Percentiles rank a stretch among this genome's conserved stretches.
Evolutionary conservation across 2,329 filamentous ascomycete species (phyloP).

Genomic region (Didymella exigua): DNA sequence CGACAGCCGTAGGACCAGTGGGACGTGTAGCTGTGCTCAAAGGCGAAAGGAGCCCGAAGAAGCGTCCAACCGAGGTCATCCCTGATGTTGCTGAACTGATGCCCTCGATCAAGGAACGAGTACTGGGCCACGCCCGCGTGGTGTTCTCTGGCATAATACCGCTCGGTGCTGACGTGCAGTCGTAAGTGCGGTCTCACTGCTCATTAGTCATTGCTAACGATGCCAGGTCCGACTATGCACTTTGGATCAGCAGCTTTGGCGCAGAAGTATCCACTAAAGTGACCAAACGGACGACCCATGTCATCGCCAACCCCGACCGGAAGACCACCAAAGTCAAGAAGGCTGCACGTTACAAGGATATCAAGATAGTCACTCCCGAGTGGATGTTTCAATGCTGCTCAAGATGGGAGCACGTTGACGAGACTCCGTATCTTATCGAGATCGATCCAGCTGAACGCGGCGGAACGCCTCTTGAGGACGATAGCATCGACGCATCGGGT

Average conservation of each 20-base stretch:
- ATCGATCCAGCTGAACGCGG: slow-evolving; percentile 69
- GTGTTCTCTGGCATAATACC: slow-evolving; percentile 92
- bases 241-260: slow-evolving; percentile 87
- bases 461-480: slow-evolving; percentile 47
- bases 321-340: slow-evolving; percentile 91
- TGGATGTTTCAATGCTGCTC: slow-evolving; percentile 88
- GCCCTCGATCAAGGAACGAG: slow-evolving; percentile 75
- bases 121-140: slow-evolving; percentile 76
- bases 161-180: slow-evolving; percentile 75
- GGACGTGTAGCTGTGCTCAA: slow-evolving; percentile 58
- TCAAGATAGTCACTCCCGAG: slow-evolving; percentile 89
- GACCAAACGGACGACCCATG: slow-evolving; percentile 64
- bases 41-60: slow-evolving; percentile 58
- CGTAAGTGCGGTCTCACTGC: slow-evolving; percentile 43
- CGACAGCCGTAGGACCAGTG: slow-evolving; percentile 50
- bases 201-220: slow-evolving; percentile 22
- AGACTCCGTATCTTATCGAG: slow-evolving; percentile 78
- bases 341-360: slow-evolving; percentile 76
- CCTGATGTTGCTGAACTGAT: slow-evolving; percentile 89
- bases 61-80: slow-evolving; percentile 62
- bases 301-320: slow-evolving; percentile 72
- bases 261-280: slow-evolving; percentile 69
- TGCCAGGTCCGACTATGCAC: slow-evolving; percentile 74
- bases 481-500: slow-evolving; percentile 50
- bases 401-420: slow-evolving; percentile 81